Percentiles rank a stretch among this genome's conserved stretches.
These are phyloP conservation scores for Xerocomus amazonicus DNA, from an alignment of 1,284 basidiomycete species.

Conservation along the genomic window DNA sequence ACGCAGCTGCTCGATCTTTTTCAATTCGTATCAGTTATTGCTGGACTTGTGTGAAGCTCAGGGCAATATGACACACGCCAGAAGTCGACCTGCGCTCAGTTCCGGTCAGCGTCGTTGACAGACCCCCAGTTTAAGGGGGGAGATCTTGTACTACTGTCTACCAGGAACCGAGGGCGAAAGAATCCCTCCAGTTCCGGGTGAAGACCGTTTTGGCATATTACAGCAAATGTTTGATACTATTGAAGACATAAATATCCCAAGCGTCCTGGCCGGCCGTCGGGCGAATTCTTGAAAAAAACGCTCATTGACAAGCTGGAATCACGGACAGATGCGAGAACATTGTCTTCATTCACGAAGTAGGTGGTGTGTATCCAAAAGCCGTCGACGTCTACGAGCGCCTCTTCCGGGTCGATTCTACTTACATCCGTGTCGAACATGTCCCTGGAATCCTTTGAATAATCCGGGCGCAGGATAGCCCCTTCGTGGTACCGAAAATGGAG, in stretches of 20 bases:
- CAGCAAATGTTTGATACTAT: constrained; percentile 57
- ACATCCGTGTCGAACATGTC: constrained; percentile 67
- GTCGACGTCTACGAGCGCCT: constrained; percentile 68
- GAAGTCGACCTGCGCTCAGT: too few species aligned
- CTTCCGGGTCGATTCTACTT: constrained; percentile 69
- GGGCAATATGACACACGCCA: too few species aligned
- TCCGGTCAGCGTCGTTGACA: too few species aligned
- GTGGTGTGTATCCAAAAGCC: constrained; percentile 42
- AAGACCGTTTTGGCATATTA: constrained; percentile 48
- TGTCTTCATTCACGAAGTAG: constrained; percentile 68
- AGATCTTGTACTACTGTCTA: too few species aligned
- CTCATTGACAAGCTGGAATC: constrained; percentile 42
- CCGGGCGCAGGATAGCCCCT: constrained; percentile 50
- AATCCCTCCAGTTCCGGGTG: too few species aligned
- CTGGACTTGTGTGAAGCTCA: too few species aligned
- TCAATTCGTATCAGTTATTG: too few species aligned
- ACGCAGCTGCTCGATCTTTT: too few species aligned
- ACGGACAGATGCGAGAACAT: constrained; percentile 86
- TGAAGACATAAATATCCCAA: constrained; percentile 47
- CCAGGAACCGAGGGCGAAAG: too few species aligned
- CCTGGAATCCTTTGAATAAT: constrained; percentile 46
- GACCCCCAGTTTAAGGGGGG: too few species aligned
- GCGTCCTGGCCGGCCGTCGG: constrained; percentile 56
- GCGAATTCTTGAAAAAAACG: constrained; percentile 56
- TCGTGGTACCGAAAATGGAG: constrained; percentile 48